Base-by-base conservation (phyloP, 176 grass and related monocot genomes). In the Raddia guianensis region DNA sequence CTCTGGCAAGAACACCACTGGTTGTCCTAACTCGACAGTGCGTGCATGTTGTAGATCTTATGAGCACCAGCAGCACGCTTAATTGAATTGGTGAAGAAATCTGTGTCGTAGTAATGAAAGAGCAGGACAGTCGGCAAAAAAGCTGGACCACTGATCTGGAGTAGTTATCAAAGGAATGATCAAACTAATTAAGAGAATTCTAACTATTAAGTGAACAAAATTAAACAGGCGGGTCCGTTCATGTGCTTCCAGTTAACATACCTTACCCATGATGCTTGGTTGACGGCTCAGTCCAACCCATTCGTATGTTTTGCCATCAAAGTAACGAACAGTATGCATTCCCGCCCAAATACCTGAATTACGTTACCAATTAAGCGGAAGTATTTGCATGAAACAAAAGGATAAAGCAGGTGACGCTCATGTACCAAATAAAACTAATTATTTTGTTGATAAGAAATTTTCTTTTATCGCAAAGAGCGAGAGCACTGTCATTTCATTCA, bases 281-380 rank as follows among this genome's bases (percentile, higher is more conserved):
- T 98, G 96, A 12, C 90, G 96, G 82, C 96, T 98, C 86, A 98
- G 65, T 73, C 96, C 96, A 75, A 95, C 96, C 96, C 96, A 98
- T 76, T 95, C 86, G 61, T 98, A 98, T 40, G 96, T 98, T 90
- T 98, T 98, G 0, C 90, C 96, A 54, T 98, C 96, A 2, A 98
- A 98, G 81, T 98, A 95, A 18, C 86, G 91, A 20, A 98, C 96
- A 16, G 88, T 98, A 72, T 89, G 86, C 96, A 95, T 98, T 79
- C 96, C 96, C 11, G 96, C 96, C 96, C 96, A 98, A 87, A 98
- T 98, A 86, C 95, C 95, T 98, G 83, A 87, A 86, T 87, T 19
- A 87, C 68, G 66, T 82, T 72, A 66, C 10, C 42, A 45, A 37
- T 67, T 67, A 14, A 67, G 42, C n/a, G 64, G 40, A 67, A 76